Conservation (phyloP, 352 stramenopile species). For the Thalassiosira livingstoniorum region DNA sequence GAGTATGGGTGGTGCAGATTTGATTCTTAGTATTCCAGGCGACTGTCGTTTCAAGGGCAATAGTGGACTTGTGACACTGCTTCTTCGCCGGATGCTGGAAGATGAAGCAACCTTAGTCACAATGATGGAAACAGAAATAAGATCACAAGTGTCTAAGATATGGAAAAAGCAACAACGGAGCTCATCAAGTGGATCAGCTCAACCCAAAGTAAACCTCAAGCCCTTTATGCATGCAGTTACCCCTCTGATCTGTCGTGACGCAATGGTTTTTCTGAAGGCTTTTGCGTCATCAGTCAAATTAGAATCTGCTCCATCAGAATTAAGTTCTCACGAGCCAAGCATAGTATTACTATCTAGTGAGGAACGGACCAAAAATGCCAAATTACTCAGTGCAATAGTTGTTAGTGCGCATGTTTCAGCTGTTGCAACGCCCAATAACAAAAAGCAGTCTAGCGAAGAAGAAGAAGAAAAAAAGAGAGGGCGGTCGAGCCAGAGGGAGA, state of each 20-base stretch:
- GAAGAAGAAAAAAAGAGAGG: conserved; percentile 53
- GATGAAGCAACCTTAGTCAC: conserved; percentile 79
- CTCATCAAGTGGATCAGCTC: conserved; percentile 10
- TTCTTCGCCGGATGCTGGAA: conserved; percentile 83
- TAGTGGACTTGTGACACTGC: conserved; percentile 66
- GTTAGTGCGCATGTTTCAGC: conserved; percentile 9
- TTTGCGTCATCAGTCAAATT: conserved; percentile 75
- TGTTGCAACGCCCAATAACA: conserved; percentile 20
- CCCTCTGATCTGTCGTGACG: conserved; percentile 80
- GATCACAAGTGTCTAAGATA: conserved; percentile 68
- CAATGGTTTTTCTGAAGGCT: conserved; percentile 81
- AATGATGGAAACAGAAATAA: conserved; percentile 86
- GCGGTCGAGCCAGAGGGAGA: conserved; percentile 23
- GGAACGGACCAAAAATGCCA: conserved; percentile 63
- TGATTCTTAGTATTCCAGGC: conserved; percentile 70
- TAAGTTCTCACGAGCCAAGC: conserved; percentile 8
- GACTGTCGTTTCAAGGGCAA: conserved; percentile 74
- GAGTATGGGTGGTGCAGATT: conserved; percentile 73
- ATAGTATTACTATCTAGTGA: conserved; percentile 61
- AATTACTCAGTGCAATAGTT: conserved; percentile 50
- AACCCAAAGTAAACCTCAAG: conserved; percentile 59
- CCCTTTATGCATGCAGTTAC: conserved; percentile 75
- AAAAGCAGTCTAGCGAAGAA: conserved; percentile 49
- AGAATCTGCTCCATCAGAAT: conserved; percentile 48
- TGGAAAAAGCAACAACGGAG: conserved; percentile 66